These are phyloP conservation scores for Coemansia sp. DNA, from an alignment of 192 early-diverging fungal genomes.

Conservation along the genomic window DNA sequence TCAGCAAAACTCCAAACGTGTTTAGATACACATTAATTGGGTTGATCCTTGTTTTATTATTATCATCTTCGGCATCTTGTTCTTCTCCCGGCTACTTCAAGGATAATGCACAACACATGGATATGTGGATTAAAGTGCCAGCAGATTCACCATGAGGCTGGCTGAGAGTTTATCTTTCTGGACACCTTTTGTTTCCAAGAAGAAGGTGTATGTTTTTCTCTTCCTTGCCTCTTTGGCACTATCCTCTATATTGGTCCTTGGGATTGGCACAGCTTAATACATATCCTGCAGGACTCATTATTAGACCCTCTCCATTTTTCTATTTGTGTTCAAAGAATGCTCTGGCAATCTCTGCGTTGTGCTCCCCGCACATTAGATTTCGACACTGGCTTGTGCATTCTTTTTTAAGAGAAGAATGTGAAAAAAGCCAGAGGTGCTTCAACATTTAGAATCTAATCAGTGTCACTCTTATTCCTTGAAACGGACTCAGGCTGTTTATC, in stretches of 20 bases:
- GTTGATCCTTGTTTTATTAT: not conserved
- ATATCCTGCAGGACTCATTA: slow-evolving; percentile 3
- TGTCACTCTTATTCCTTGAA: not conserved
- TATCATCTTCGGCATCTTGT: not conserved
- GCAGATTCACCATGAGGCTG: not conserved
- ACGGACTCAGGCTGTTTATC: not conserved
- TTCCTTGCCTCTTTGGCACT: not conserved
- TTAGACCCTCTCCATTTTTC: not conserved
- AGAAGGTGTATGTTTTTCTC: not conserved
- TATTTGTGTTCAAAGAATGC: not conserved
- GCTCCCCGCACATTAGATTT: not conserved
- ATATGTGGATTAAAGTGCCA: not conserved
- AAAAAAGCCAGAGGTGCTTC: too few species aligned
- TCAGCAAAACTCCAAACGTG: too few species aligned
- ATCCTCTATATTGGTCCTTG: not conserved
- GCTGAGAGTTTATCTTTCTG: not conserved
- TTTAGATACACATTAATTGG: not conserved
- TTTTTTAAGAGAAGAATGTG: not conserved
- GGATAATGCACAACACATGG: not conserved
- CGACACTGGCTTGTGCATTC: not conserved
- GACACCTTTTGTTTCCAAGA: not conserved
- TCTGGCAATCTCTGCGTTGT: not conserved
- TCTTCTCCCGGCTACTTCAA: not conserved
- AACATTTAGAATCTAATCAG: too few species aligned
- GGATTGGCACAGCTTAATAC: not conserved